phyloP scores from a whole-genome alignment of 345 rosid genomes.

The Alliaria petiolata region DNA sequence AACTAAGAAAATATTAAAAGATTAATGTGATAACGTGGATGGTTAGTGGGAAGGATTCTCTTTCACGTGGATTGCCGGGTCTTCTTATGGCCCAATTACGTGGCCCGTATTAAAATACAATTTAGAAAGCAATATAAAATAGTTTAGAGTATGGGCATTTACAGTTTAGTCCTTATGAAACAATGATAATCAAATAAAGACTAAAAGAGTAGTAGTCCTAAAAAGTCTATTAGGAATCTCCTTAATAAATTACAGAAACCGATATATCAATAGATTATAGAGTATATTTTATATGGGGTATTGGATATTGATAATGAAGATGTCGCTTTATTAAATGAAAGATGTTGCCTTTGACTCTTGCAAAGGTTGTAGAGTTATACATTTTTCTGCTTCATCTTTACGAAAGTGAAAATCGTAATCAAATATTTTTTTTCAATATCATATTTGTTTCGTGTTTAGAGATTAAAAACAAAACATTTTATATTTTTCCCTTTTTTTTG shows the following conservation, averaged over 20 bases:
- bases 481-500: not conserved
- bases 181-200: not conserved
- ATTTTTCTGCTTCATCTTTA: not conserved
- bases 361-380: not conserved
- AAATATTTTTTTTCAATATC: not conserved
- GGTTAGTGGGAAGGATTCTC: slow-evolving; percentile 27
- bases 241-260: not conserved
- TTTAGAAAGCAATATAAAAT: not conserved
- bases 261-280: not conserved
- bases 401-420: not conserved
- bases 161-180: slow-evolving; percentile 2
- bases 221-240: slow-evolving; percentile 22
- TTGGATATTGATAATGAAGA: not conserved
- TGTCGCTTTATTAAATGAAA: not conserved
- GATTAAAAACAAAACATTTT: not conserved
- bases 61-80: slow-evolving; percentile 35
- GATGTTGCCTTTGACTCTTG: slow-evolving; percentile 16
- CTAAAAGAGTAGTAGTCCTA: slow-evolving; percentile 9
- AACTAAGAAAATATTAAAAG: not conserved
- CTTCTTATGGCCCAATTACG: slow-evolving; percentile 24
- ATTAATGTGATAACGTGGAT: slow-evolving; percentile 21
- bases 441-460: not conserved
- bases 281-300: not conserved
- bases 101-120: slow-evolving; percentile 26
- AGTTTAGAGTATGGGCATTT: not conserved